These are phyloP conservation scores for Leccinum proliferum DNA, from an alignment of 1,284 basidiomycete genomes.

Conservation along the genomic window DNA sequence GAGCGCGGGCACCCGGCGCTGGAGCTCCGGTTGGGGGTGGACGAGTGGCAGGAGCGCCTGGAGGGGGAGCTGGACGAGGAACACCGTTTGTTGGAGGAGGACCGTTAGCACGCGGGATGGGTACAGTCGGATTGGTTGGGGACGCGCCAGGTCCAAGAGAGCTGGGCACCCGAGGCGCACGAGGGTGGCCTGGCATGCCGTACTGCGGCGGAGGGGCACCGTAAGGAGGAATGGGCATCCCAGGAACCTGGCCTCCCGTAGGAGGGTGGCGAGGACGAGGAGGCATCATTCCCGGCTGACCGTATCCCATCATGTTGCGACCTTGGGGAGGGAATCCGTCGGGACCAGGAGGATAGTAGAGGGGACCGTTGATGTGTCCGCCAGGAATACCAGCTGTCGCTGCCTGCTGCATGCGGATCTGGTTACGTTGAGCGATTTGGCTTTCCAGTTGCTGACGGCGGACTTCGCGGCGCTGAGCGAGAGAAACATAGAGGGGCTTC, in stretches of 20 bases:
- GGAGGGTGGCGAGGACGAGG: conserved; percentile 82
- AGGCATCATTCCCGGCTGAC: conserved; percentile 81
- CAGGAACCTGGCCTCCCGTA: conserved; percentile 61
- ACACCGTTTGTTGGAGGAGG: conserved; percentile 41
- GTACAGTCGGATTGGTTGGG: conserved; percentile 55
- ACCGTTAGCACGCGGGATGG: conserved; percentile 52
- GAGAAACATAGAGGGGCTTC: conserved; percentile 98
- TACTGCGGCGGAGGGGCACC: conserved; percentile 28
- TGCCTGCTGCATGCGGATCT: conserved; percentile 93
- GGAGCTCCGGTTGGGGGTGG: conserved; percentile 40
- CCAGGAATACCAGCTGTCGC: conserved; percentile 80
- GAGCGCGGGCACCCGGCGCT: conserved; percentile 34
- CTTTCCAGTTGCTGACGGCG: conserved; percentile 98
- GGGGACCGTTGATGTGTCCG: conserved; percentile 78
- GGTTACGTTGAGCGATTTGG: conserved; percentile 95
- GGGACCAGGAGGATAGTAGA: conserved; percentile 87
- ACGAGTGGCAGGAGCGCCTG: conserved; percentile 20
- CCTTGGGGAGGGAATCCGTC: conserved; percentile 73
- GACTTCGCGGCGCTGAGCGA: conserved; percentile 98
- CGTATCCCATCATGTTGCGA: conserved; percentile 80
- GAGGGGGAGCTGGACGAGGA: conserved; percentile 34
- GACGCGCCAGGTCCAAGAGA: conserved; percentile 54
- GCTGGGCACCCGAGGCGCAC: conserved; percentile 46
- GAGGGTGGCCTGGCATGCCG: conserved; percentile 58
- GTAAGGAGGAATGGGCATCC: conserved; percentile 74